Evolutionary conservation across 2,329 filamentous ascomycete genomes (phyloP), one percentile per base, ranked within the genome.

Genomic region (Colletotrichum horii): DNA sequence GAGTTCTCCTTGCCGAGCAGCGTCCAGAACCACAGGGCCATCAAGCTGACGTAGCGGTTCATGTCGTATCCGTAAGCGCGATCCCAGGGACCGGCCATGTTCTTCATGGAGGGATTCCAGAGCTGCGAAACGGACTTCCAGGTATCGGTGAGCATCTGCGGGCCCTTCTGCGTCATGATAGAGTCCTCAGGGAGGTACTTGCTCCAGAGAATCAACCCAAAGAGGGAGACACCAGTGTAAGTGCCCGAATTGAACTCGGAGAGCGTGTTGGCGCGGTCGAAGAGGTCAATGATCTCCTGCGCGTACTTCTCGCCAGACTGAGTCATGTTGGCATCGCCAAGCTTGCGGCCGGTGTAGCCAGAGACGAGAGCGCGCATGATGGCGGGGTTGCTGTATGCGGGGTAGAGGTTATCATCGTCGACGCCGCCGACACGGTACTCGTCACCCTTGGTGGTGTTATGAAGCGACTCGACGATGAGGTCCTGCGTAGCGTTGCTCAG

Each of bases 1-100:
- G 84, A 83, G 16, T 82, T 81, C 32, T 87, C 84, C 68, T 90
- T 88, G 11, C 90, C 90, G 7, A 91, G 84, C 6, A 92, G 75
- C 0, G 88, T 87, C 91, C 91, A 93, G 76, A 93, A 86, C 82
- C 91, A 91, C 16, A 91, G 80, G 0, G 88, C 88, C 80, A 93
- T 87, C 65, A 93, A 85, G 68, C 89, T 89, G 6, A 92, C 80
- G 78, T 93, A 93, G 8, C 87, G 83, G 70, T 91, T 92, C 91
- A 93, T 92, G 75, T 93, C 91, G 73, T 89, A 93, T 1, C 91
- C 91, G 76, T 93, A 93, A 0, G 88, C 85, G 1, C 92, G 88
- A 80, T 93, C 92, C 91, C 91, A 93, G 0, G 92, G 92, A 0
- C 91, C 92, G 3, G 91, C 91, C 64, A 93, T 86, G 76, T 93